Base-by-base conservation (phyloP, 176 grass and related monocot species). In the Avena sativa region DNA sequence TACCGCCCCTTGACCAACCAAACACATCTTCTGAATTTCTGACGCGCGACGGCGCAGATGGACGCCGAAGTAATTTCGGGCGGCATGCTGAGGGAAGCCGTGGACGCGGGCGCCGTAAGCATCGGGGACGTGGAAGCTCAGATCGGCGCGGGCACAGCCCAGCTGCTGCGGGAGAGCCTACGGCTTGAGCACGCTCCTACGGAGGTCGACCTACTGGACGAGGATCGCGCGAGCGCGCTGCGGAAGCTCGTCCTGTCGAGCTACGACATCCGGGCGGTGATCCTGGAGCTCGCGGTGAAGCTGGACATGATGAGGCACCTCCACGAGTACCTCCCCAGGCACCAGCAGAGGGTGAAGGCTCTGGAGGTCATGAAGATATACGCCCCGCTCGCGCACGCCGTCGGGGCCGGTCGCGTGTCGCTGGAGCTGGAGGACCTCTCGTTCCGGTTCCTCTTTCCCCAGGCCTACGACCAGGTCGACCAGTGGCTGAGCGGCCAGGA, bases 51-150 rank as follows among this genome's bases (percentile, higher is more conserved):
- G 49, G 49, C 12, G 68, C 87, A 97, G 95, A 97, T 97, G 95
- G 95, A 97, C 75, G 92, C 92, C 26, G 95, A 97, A 91, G 87
- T 97, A 36, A 97, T 97, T 88, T 97, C 95, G 5, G 90, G 92
- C 0, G 90, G 92, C 47, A 81, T 97, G 87, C 84, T 97, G 30
- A 89, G 92, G 75, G 89, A 97, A 88, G 88, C 90, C 58, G 57
- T 97, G 56, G 88, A 94, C 79, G 74, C 87, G 44, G 92, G 90
- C 69, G 76, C 86, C 9, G 69, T 97, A 87, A 90, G 66, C 57
- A 88, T 93, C 67, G 72, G 79, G 50, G 92, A 97, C 64, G 86
- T 97, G 32, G 91, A 89, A 80, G 60, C 79, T 66, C 82, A 88
- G 82, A 91, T 97, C 53, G 91, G 92, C 51, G 50, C 82, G 16